Conservation (phyloP, 2,329 filamentous ascomycete genomes). For the Xylaria multiplex region DNA sequence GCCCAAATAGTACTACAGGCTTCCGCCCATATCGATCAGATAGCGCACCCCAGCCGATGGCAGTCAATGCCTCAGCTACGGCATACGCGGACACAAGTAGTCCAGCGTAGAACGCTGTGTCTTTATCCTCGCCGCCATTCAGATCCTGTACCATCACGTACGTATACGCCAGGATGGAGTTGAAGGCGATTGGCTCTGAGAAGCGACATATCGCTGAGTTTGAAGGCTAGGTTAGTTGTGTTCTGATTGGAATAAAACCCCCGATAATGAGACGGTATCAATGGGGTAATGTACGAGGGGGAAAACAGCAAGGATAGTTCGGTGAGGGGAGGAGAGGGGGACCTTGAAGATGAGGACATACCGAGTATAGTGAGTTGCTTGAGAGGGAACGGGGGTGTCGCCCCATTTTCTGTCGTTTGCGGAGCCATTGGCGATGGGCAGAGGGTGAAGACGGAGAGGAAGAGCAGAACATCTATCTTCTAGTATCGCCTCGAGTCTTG, state of each 20-base stretch:
- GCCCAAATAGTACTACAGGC: conserved; percentile 51
- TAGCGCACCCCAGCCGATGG: conserved; percentile 55
- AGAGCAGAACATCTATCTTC: conserved; percentile 6
- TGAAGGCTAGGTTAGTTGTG: conserved; percentile 12
- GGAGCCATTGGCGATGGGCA: conserved; percentile 28
- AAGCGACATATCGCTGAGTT: conserved; percentile 56
- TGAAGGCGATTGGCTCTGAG: conserved; percentile 58
- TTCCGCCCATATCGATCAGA: conserved; percentile 55
- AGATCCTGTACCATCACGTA: conserved; percentile 54
- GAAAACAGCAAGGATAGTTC: background rate
- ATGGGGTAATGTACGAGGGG: background rate
- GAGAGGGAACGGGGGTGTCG: conserved; percentile 52
- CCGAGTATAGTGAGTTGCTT: conserved; percentile 54
- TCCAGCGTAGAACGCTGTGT: conserved; percentile 61
- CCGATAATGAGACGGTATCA: background rate
- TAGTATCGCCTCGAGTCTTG: background rate
- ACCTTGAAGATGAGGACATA: conserved; percentile 37
- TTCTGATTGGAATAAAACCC: background rate
- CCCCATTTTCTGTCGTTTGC: conserved; percentile 21
- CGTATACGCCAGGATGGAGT: conserved; percentile 57
- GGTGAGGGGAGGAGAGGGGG: background rate
- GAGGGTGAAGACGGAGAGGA: background rate
- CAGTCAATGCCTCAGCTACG: conserved; percentile 55
- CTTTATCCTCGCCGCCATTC: conserved; percentile 49
- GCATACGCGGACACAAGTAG: conserved; percentile 59